These are phyloP conservation scores for Paraphaeosphaeria minitans DNA, from an alignment of 2,329 filamentous ascomycete species.

Conservation along the genomic window DNA sequence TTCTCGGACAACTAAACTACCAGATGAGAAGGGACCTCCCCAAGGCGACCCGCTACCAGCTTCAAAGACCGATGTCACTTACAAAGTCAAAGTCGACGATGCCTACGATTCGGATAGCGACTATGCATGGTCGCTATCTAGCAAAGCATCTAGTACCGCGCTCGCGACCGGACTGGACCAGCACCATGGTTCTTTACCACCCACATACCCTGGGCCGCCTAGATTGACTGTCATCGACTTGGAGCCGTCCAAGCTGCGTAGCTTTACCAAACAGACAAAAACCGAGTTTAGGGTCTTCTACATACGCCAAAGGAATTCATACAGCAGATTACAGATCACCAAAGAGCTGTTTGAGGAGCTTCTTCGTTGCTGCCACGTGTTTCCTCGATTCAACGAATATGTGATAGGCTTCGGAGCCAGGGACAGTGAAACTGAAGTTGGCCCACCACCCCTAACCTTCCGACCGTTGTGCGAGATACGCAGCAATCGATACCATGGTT, in stretches of 20 bases:
- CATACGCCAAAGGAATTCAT: slow-evolving; percentile 23
- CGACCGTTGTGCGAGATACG: slow-evolving; percentile 13
- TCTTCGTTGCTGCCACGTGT: slow-evolving; percentile 20
- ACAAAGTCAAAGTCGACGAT: background rate
- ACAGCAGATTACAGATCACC: slow-evolving; percentile 24
- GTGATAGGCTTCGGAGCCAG: slow-evolving; percentile 21
- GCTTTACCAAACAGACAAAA: slow-evolving; percentile 17
- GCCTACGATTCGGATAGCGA: slow-evolving; percentile 14
- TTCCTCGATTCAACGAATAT: slow-evolving; percentile 28
- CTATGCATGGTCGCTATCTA: slow-evolving; percentile 15
- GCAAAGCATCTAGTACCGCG: slow-evolving; percentile 22
- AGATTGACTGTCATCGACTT: slow-evolving; percentile 14
- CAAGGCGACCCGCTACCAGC: background rate
- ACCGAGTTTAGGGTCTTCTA: slow-evolving; percentile 27
- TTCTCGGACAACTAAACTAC: background rate
- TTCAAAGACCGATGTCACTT: background rate
- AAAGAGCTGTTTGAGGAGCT: slow-evolving; percentile 22
- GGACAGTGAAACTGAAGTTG: slow-evolving; percentile 21
- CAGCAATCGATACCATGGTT: slow-evolving; percentile 19
- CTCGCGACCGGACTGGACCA: slow-evolving; percentile 17
- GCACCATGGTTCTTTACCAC: slow-evolving; percentile 15
- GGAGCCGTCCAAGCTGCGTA: slow-evolving; percentile 3
- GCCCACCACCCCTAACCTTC: slow-evolving; percentile 25
- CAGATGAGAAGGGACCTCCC: background rate
- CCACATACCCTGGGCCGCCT: slow-evolving; percentile 20